Conservation (phyloP, 2,329 filamentous ascomycete species). For the Tolypocladium ovalisporum region DNA sequence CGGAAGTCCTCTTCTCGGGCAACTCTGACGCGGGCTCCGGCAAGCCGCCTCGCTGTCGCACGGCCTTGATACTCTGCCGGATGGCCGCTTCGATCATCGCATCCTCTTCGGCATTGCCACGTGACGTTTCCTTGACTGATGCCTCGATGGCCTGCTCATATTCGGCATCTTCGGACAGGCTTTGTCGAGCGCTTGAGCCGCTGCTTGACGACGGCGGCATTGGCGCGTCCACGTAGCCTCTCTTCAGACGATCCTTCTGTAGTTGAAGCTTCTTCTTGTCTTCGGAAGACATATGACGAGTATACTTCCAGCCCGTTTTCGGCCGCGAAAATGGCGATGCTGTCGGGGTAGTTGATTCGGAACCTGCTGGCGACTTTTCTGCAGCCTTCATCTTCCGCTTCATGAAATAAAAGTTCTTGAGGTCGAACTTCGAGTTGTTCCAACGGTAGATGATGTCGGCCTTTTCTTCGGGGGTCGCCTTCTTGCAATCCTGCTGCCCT, state of each 20-base stretch:
- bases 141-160: constrained; percentile 62
- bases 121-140: constrained; percentile 60
- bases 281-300: constrained; percentile 35
- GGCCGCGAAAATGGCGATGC: constrained; percentile 16
- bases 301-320: constrained; percentile 36
- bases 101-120: constrained; percentile 60
- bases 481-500: constrained; percentile 55
- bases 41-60: constrained; percentile 20
- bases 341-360: constrained; percentile 3
- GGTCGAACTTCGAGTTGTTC: constrained; percentile 47
- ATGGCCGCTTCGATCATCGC: constrained; percentile 62
- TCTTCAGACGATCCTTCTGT: constrained; percentile 33
- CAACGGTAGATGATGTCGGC: constrained; percentile 55
- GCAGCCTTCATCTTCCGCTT: constrained; percentile 34
- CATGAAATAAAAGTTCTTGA: constrained; percentile 47
- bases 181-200: constrained; percentile 4
- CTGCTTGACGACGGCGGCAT: constrained; percentile 4
- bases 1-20: constrained; percentile 13
- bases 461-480: constrained; percentile 45
- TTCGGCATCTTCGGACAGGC: constrained; percentile 38
- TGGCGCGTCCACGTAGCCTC: constrained; percentile 9
- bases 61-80: constrained; percentile 55
- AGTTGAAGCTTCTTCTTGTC: constrained; percentile 40
- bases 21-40: constrained; percentile 12
- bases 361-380: constrained; percentile 16